phyloP scores from a whole-genome alignment of 1,284 basidiomycete genomes.

The Athelia sp. region DNA sequence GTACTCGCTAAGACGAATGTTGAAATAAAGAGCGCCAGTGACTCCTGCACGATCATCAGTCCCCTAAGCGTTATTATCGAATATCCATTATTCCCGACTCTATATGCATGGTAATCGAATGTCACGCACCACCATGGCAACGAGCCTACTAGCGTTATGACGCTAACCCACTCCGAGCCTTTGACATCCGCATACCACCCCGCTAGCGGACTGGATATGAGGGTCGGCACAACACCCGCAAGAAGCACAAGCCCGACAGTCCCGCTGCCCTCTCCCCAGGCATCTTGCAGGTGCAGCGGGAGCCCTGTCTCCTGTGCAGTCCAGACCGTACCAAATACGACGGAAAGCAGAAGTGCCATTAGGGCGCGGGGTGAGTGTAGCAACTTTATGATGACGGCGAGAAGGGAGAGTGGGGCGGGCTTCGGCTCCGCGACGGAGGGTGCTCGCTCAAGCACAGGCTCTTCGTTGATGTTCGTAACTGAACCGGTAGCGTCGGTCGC shows the following conservation, averaged over 20 bases:
- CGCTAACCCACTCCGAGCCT: slow-evolving; percentile 55
- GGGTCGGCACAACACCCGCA: slow-evolving; percentile 61
- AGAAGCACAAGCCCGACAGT: slow-evolving; percentile 71
- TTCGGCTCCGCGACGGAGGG: not conserved
- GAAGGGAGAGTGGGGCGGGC: slow-evolving; percentile 25
- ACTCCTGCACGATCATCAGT: too few relatives aligned
- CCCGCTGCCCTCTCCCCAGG: slow-evolving; percentile 56
- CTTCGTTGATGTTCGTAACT: slow-evolving; percentile 1
- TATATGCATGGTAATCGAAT: slow-evolving; percentile 21
- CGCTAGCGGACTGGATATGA: slow-evolving; percentile 51
- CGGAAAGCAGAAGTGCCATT: slow-evolving; percentile 42
- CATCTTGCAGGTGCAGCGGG: slow-evolving; percentile 55
- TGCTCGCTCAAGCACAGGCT: not conserved
- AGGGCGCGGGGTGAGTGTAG: slow-evolving; percentile 51
- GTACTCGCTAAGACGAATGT: slow-evolving; percentile 55
- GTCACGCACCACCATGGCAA: slow-evolving; percentile 58
- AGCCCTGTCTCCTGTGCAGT: slow-evolving; percentile 60
- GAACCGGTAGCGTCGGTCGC: not conserved
- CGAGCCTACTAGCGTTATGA: slow-evolving; percentile 44
- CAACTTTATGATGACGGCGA: slow-evolving; percentile 41
- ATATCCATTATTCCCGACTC: slow-evolving; percentile 7
- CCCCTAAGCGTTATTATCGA: too few relatives aligned
- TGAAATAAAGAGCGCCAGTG: slow-evolving; percentile 44
- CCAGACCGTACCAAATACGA: slow-evolving; percentile 30
- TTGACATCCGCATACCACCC: slow-evolving; percentile 58